Evolutionary conservation across 306 rosid genomes (phyloP), one percentile per base, ranked within the genome.

Genomic region (Quercus parvula): DNA sequence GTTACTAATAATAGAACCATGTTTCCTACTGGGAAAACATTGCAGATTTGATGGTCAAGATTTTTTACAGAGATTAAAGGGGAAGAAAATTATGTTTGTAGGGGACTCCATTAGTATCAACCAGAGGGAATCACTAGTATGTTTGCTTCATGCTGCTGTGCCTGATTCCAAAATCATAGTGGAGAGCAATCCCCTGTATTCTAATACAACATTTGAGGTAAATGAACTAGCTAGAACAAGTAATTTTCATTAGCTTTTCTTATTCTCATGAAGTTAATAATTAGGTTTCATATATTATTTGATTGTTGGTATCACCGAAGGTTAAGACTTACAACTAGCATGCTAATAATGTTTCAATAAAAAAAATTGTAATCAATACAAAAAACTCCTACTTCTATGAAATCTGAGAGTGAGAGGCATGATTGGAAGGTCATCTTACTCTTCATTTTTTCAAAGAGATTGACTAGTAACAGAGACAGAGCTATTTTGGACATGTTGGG

Each of bases 71-170:
- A 76, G 77, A 63, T 56, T 79, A 2, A 81, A 62, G 75, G 90
- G 88, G 24, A 90, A 92, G 85, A 74, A 90, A 72, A 88, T 92
- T 6, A 90, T 92, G 97, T 92, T 84, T 15, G 2, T 90, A 3
- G 97, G 97, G 52, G 97, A 92, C 75, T 92, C 97, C n/a, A 49
- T 92, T 0, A 89, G 94, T 77, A 19, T 81, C 27, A 89, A 92
- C 78, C 94, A 92, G 5, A 90, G 86, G 81, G 74, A 90, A 58
- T 92, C 97, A 67, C 83, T 92, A 5, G 4, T 72, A 7, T 92
- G 97, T 67, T 41, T 41, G 46, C 46, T 41, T 41, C 46, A 41
- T 8, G 46, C 46, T 41, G 46, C 46, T 41, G 46, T 75, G 33
- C 91, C 97, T 74, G 13, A 76, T 75, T 49, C 77, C 66, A 20